These are phyloP conservation scores for Aureobasidium sp. DNA, from an alignment of 2,329 filamentous ascomycete species.

Conservation along the genomic window DNA sequence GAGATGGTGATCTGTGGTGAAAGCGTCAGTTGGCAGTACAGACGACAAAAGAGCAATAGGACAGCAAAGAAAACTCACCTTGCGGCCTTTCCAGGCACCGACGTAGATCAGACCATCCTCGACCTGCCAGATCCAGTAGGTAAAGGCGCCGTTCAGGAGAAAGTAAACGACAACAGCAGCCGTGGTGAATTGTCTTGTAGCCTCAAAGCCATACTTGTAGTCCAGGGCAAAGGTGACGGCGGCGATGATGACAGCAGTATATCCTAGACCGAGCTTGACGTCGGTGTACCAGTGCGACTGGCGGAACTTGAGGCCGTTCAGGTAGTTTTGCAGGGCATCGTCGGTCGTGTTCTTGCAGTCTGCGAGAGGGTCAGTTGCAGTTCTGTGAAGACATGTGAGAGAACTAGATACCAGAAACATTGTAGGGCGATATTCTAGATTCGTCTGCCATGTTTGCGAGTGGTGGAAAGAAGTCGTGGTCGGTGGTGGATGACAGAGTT, in stretches of 20 bases:
- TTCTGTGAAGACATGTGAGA: background rate
- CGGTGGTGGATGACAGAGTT: background rate
- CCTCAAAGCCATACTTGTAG: slow-evolving; percentile 83
- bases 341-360: slow-evolving; percentile 96
- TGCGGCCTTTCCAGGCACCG: slow-evolving; percentile 60
- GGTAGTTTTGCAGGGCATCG: slow-evolving; percentile 88
- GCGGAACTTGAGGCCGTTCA: slow-evolving; percentile 71
- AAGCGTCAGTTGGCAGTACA: background rate
- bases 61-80: slow-evolving; percentile 37
- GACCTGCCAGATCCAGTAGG: slow-evolving; percentile 74
- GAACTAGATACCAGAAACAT: slow-evolving; percentile 17
- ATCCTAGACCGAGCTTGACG: slow-evolving; percentile 75
- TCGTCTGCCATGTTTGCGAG: slow-evolving; percentile 18
- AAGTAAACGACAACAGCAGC: slow-evolving; percentile 74
- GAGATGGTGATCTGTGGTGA: slow-evolving; percentile 58
- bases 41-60: background rate
- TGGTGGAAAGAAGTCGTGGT: background rate
- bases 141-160: slow-evolving; percentile 66
- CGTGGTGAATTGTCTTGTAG: slow-evolving; percentile 72
- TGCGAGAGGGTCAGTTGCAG: slow-evolving; percentile 30
- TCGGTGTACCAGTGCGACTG: slow-evolving; percentile 77
- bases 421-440: slow-evolving; percentile 28
- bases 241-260: slow-evolving; percentile 69
- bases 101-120: slow-evolving; percentile 78
- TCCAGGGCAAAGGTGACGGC: slow-evolving; percentile 84